phyloP scores from a whole-genome alignment of 192 early-diverging fungal genomes.

The Coemansia sp. region DNA sequence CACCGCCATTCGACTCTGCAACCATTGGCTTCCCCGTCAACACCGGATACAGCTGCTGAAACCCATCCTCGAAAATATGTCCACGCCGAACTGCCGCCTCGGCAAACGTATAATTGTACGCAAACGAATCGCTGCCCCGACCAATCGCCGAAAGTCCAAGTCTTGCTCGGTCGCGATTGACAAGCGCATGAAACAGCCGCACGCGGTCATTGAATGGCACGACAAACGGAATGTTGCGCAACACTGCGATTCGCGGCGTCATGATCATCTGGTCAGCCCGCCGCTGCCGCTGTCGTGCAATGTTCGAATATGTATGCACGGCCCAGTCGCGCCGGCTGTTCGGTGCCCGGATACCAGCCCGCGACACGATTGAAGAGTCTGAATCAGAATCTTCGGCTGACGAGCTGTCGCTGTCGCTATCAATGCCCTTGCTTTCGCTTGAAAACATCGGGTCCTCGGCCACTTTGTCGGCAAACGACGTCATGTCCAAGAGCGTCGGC shows the following conservation, averaged over 20 bases:
- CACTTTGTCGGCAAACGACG: conserved; percentile 45
- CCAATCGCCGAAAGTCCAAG: conserved; percentile 24
- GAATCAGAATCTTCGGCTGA: conserved; percentile 18
- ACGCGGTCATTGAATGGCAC: conserved; percentile 90
- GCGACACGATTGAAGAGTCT: neutral
- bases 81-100: conserved; percentile 67
- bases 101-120: conserved; percentile 5
- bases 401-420: neutral
- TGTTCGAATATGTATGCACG: conserved; percentile 54
- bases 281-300: conserved; percentile 21
- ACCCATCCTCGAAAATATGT: conserved; percentile 92
- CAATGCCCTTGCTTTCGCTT: conserved; percentile 4
- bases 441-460: conserved; percentile 49
- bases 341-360: conserved; percentile 11
- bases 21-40: conserved; percentile 23
- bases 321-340: conserved; percentile 52
- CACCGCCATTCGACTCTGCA: neutral
- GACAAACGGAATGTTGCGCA: conserved; percentile 88
- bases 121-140: neutral
- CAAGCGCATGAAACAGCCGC: conserved; percentile 75
- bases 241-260: conserved; percentile 56
- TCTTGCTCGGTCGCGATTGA: conserved; percentile 64
- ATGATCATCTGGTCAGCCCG: conserved; percentile 19
- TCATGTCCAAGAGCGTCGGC: conserved; percentile 40
- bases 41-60: conserved; percentile 65